Percentiles rank a stretch among this genome's conserved stretches.
Evolutionary conservation across 148 eudicot genomes (phyloP).

Genomic region (Camellia japonica): DNA sequence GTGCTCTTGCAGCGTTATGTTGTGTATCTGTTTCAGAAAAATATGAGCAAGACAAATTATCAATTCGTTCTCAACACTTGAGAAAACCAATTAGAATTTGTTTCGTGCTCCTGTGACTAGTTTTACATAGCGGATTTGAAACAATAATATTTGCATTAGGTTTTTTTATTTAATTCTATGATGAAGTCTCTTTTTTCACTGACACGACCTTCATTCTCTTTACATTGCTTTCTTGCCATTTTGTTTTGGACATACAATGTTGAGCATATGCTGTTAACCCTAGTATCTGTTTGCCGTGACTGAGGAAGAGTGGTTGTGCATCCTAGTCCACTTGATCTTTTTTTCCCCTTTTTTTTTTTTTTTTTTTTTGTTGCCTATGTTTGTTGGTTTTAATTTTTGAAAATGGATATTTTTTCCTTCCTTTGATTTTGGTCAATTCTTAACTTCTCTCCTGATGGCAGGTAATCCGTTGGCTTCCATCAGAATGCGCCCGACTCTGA

Average conservation of each 20-base stretch:
- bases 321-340: not conserved
- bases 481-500: slow-evolving; percentile 33
- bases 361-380: not conserved
- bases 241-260: not conserved
- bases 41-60: not conserved
- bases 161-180: not conserved
- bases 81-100: not conserved
- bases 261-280: too few relatives aligned
- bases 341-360: not conserved
- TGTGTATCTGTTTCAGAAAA: not conserved
- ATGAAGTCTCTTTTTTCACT: not conserved
- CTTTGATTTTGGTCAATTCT: not conserved
- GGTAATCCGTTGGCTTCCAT: slow-evolving; percentile 31
- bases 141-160: not conserved
- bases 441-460: slow-evolving; percentile 20
- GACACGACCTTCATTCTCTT: not conserved
- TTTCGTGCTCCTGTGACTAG: not conserved
- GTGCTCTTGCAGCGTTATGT: not conserved
- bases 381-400: too few relatives aligned
- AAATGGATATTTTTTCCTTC: not conserved
- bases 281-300: not conserved
- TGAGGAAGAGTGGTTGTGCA: not conserved
- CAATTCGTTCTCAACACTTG: not conserved
- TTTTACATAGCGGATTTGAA: not conserved
- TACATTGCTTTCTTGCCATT: not conserved